These are phyloP conservation scores for Rhizopogon sp. DNA, from an alignment of 768 basidiomycete species.

Conservation along the genomic window DNA sequence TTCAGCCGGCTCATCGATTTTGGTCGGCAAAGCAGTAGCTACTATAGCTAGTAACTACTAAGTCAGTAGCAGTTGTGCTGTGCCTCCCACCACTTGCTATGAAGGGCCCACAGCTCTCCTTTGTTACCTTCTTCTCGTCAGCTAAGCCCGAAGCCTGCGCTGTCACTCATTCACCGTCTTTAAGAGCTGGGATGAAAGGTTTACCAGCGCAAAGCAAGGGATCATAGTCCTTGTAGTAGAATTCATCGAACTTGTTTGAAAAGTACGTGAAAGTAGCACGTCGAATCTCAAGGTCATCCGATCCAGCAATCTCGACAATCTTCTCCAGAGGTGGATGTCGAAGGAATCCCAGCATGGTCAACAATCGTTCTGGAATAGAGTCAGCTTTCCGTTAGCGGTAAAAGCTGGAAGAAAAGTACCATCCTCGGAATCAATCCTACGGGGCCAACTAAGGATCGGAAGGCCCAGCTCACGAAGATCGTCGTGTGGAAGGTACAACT, in stretches of 20 bases:
- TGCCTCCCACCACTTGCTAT: too few species aligned
- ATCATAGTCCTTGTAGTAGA: conserved; percentile 49
- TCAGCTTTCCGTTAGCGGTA: conserved; percentile 1
- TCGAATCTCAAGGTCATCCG: conserved; percentile 40
- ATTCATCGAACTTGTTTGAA: conserved; percentile 55
- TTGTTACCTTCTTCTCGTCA: too few species aligned
- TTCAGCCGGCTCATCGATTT: too few species aligned
- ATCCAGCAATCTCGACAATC: conserved; percentile 52
- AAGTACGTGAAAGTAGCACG: conserved; percentile 71
- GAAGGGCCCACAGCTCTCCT: too few species aligned
- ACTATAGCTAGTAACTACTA: too few species aligned
- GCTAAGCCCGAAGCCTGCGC: too few species aligned
- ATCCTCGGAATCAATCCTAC: background rate
- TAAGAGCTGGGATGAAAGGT: conserved; percentile 72
- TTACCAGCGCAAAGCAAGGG: conserved; percentile 45
- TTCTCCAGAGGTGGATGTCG: conserved; percentile 59
- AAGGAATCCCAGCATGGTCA: conserved; percentile 47
- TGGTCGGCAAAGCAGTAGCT: too few species aligned
- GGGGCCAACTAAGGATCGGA: conserved; percentile 77
- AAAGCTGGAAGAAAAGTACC: background rate
- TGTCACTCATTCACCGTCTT: conserved; percentile 24
- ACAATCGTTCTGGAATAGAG: conserved; percentile 35
- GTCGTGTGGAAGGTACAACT: conserved; percentile 79
- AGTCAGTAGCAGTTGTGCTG: too few species aligned
- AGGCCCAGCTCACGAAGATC: conserved; percentile 62